Evolutionary conservation across 345 rosid genomes (phyloP).

Genomic region (Noccaea caerulescens): DNA sequence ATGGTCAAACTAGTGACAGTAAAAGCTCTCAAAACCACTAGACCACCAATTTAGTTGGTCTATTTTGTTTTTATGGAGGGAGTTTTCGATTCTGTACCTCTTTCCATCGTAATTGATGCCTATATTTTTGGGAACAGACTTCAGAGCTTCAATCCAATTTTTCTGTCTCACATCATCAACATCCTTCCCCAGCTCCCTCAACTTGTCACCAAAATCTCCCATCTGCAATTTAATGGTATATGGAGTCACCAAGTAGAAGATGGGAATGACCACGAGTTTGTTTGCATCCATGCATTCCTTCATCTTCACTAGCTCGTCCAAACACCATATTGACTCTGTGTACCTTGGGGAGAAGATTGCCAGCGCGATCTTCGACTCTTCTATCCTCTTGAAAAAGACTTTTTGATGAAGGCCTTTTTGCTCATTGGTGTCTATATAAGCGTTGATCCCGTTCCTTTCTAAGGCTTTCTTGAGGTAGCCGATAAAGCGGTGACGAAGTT

Average conservation of each 20-base stretch:
- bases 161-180: conserved; percentile 12
- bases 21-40: too few relatives aligned
- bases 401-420: background rate
- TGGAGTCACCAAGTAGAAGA: conserved; percentile 12
- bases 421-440: background rate
- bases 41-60: too few relatives aligned
- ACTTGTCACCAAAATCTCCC: conserved; percentile 12
- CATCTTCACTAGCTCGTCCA: conserved; percentile 19
- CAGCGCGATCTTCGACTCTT: conserved; percentile 16
- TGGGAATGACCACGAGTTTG: conserved; percentile 1
- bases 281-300: conserved; percentile 15
- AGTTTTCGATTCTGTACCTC: background rate
- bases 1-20: too few relatives aligned
- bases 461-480: background rate
- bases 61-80: background rate
- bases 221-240: background rate
- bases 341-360: conserved; percentile 1
- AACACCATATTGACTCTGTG: conserved; percentile 8
- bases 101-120: conserved; percentile 16
- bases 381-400: conserved; percentile 6
- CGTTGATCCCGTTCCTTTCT: conserved; percentile 6
- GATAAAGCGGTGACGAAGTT: conserved; percentile 2
- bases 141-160: conserved; percentile 6
- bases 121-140: background rate
- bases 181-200: background rate